Base-by-base conservation (phyloP, 495 filamentous ascomycete species). In the Copromyces sp. region DNA sequence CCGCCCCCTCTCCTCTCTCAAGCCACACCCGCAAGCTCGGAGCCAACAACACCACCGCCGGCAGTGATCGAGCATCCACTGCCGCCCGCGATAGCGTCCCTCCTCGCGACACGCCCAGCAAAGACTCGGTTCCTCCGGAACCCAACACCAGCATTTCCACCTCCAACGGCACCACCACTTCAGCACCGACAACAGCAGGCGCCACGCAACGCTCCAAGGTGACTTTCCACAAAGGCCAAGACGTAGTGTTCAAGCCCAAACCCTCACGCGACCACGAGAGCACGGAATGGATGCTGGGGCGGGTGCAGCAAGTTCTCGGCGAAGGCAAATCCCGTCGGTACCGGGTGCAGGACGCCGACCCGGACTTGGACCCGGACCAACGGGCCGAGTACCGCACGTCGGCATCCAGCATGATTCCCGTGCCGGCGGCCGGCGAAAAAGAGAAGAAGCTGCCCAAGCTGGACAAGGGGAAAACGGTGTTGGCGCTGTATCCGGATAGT, bases 281-380 rank as follows among this genome's bases (percentile, higher is more conserved):
- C 72, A 85, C 87, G 41, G 91, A 93, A 77, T 94, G 92, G 88
- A 98, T 98, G 71, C 88, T 97, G 73, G 97, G 94, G 74, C 91
- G 90, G 70, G 94, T 99, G 74, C 92, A 93, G 73, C 86, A 87
- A 45, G 91, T 98, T 20, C 86, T 90, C 70, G 95, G 93, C 11
- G 93, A 97, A 70, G 95, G 94, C 61, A 91, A 91, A 73, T 92
- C 94, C 76, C 91, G 94, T 76, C 90, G 94, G 73, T 99, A 98
- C 83, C 93, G 95, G 79, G 94, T 99, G 32, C 92, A 96, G 79
- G 96, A 99, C 78, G 90, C 93, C 4, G 95, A 97, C 78, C 92
- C 94, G 1, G 94, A 97, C 74, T 87, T 94, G 68, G 75, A 74
- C 1, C 90, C 89, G 45, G 90, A 88, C 40, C 88, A 90, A 69